A percentile compares a stretch with the other conserved stretches of the same genome.
phyloP scores from a whole-genome alignment of 1,284 basidiomycete genomes.

The Tilletia setariae region DNA sequence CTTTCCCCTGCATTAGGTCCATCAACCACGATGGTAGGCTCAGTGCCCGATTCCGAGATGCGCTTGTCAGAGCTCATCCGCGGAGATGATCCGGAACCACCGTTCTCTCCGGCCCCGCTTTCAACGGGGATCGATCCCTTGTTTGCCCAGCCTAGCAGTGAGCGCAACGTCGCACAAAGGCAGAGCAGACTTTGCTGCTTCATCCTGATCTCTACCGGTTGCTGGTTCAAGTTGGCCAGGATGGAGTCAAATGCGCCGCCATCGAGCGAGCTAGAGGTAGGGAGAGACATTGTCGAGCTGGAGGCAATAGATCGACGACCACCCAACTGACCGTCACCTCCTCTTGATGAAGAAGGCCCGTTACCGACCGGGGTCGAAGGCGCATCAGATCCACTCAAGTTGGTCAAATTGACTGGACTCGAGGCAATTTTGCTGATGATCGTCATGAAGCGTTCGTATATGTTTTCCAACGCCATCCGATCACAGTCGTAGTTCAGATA shows the following conservation, averaged over 20 bases:
- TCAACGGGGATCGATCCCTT: conserved; percentile 25
- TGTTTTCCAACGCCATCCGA: conserved; percentile 51
- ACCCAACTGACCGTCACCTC: not conserved
- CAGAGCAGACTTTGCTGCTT: conserved; percentile 53
- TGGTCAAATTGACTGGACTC: conserved; percentile 1
- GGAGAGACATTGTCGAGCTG: not conserved
- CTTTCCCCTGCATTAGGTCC: not conserved
- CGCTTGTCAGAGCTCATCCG: not conserved
- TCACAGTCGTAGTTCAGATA: conserved; percentile 55
- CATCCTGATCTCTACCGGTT: conserved; percentile 46
- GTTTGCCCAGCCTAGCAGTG: conserved; percentile 48
- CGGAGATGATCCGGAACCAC: not conserved
- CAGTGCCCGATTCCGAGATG: not conserved
- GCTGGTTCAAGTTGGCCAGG: conserved; percentile 19
- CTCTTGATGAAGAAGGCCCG: not conserved
- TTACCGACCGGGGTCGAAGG: not conserved
- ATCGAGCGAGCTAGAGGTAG: not conserved
- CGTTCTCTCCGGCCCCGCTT: conserved; percentile 17
- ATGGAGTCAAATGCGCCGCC: conserved; percentile 3
- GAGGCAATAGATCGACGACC: conserved; percentile 1
- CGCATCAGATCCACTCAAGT: not conserved
- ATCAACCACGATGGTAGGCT: too few relatives aligned
- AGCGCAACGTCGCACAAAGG: conserved; percentile 51
- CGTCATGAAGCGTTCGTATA: conserved; percentile 54
- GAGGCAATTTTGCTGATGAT: conserved; percentile 23